Conservation (phyloP, 2,329 filamentous ascomycete species). For the Sphaerostilbella broomeana region DNA sequence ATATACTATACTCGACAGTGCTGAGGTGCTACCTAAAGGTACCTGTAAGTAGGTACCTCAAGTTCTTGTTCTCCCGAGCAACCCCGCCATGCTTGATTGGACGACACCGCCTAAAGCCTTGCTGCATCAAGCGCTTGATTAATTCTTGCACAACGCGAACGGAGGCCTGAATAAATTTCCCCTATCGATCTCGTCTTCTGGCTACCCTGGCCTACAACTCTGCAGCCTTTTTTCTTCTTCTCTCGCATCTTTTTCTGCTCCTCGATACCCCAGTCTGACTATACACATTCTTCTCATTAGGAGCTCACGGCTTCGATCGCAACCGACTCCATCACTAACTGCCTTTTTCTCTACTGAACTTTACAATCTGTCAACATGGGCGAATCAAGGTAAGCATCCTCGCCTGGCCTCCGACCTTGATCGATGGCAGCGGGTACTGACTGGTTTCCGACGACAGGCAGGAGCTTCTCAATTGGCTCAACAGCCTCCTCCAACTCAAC, state of each 20-base stretch:
- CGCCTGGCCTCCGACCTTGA: slow-evolving; percentile 3
- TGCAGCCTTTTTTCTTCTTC: slow-evolving; percentile 12
- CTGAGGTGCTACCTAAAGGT: too few species aligned
- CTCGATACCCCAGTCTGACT: too few species aligned
- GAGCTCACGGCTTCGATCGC: too few species aligned
- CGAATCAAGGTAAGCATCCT: slow-evolving; percentile 37
- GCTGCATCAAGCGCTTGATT: slow-evolving; percentile 12
- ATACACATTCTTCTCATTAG: too few species aligned
- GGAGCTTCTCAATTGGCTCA: slow-evolving; percentile 93
- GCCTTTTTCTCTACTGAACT: slow-evolving; percentile 1
- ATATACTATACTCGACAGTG: too few species aligned
- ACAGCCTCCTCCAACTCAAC: slow-evolving; percentile 96
- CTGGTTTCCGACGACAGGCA: slow-evolving; percentile 56
- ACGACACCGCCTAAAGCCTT: slow-evolving; percentile 22
- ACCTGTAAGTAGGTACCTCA: slow-evolving; percentile 2
- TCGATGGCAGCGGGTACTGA: neutral
- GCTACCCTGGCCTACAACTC: slow-evolving; percentile 12
- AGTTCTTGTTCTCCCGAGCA: slow-evolving; percentile 17
- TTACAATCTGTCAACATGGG: slow-evolving; percentile 35
- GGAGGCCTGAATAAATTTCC: slow-evolving; percentile 20
- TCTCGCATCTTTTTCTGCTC: neutral
- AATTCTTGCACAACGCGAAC: slow-evolving; percentile 16
- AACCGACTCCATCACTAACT: slow-evolving; percentile 14
- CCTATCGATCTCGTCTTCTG: slow-evolving; percentile 12
- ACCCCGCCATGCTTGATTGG: slow-evolving; percentile 35